phyloP scores from a whole-genome alignment of 768 basidiomycete genomes.

The Pleurotus cornucopiae region DNA sequence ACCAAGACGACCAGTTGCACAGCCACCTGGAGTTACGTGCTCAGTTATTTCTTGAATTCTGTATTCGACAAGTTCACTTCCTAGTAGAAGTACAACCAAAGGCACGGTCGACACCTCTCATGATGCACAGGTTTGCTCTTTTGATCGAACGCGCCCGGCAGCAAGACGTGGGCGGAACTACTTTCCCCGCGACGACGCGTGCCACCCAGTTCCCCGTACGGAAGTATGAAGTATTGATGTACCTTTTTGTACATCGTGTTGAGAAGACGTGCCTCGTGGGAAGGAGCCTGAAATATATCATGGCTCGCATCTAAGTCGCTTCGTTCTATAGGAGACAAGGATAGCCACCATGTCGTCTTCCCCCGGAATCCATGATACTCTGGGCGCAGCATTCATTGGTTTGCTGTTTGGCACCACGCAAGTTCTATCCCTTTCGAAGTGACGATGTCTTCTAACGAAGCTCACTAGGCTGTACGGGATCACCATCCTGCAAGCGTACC shows the following conservation, averaged over 20 bases:
- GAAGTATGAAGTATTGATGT: too few relatives aligned
- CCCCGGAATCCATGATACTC: slow-evolving; percentile 1
- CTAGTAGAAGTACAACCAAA: too few relatives aligned
- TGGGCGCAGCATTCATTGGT: slow-evolving; percentile 5
- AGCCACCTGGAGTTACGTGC: too few relatives aligned
- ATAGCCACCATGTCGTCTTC: not conserved
- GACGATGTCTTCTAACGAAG: not conserved
- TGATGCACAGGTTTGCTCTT: too few relatives aligned
- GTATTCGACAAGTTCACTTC: too few relatives aligned
- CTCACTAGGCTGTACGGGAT: slow-evolving; percentile 3
- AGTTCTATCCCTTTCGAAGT: not conserved
- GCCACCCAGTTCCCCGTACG: too few relatives aligned
- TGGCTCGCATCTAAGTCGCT: not conserved
- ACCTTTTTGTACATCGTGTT: not conserved
- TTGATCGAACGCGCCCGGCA: too few relatives aligned
- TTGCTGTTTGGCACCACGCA: slow-evolving; percentile 3
- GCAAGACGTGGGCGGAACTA: too few relatives aligned
- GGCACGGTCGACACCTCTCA: too few relatives aligned
- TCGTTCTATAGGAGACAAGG: not conserved
- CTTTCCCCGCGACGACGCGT: too few relatives aligned
- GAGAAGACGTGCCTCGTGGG: not conserved
- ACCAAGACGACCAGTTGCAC: too few relatives aligned
- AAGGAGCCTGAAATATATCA: not conserved
- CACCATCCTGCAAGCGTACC: slow-evolving; percentile 5
- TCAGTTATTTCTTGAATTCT: too few relatives aligned